Evolutionary conservation across 495 filamentous ascomycete genomes (phyloP), one percentile per base, ranked within the genome.

Genomic region (Neurospora intermedia): DNA sequence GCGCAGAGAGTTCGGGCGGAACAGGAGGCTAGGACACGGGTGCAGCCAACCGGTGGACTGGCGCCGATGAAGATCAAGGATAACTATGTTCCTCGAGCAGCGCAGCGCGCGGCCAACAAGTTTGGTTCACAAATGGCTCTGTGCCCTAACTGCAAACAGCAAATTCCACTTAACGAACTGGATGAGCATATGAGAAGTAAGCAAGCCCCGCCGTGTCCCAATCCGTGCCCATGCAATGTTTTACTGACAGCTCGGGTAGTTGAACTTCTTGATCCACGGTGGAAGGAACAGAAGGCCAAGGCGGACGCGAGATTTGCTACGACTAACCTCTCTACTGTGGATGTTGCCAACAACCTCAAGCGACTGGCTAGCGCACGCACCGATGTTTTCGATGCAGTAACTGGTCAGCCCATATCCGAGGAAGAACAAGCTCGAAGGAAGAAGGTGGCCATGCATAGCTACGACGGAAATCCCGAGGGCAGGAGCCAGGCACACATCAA

Each of bases 281-380:
- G 96, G 96, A 96, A 96, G 81, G 94, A 98, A 79, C 94, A 98
- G 80, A 92, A 92, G 70, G 92, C 91, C 73, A 96, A 97, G 78
- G 89, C 91, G 15, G 93, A 97, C 31, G 89, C 91, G 13, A 89
- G 96, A 72, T 93, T 89, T 76, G 88, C 93, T 9, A 94, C 93
- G 0, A 97, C 94, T 39, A 98, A 97, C 74, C 84, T 99, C 6
- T 92, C 90, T 6, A 97, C 93, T 18, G 86, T 85, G 42, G 94
- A 98, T 76, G 94, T 96, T 38, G 94, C 94, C 73, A 92, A 91
- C 79, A 98, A 99, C 77, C 87, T 99, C 74, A 98, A 98, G 84
- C 92, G 96, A n/a, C 87, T 98, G 40, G 94, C 95, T n/a, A 93
- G 91, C 71, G 93, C 97, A 78, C 89, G 96, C 42, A 91, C 87